Percentiles rank a stretch among this genome's conserved stretches.
These are phyloP conservation scores for Tolypocladium capitatum DNA, from an alignment of 2,329 filamentous ascomycete species.

Conservation along the genomic window DNA sequence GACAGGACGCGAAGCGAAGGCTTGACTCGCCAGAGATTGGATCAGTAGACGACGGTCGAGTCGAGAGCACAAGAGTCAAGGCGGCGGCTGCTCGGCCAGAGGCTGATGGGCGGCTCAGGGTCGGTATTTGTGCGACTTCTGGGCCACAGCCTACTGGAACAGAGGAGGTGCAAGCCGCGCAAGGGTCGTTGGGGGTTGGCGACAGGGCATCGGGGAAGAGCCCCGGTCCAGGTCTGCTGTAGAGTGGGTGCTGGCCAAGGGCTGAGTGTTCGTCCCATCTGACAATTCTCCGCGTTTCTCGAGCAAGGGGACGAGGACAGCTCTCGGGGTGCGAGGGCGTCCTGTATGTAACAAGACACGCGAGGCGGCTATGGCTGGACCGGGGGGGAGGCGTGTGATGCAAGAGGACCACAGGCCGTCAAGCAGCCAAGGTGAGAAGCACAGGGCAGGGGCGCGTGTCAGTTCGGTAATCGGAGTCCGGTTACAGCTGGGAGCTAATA, in stretches of 20 bases:
- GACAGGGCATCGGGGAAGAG: conserved; percentile 21
- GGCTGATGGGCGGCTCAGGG: conserved; percentile 26
- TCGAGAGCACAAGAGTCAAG: conserved; percentile 11
- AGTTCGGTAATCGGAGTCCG: conserved; percentile 6
- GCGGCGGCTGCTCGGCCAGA: conserved; percentile 15
- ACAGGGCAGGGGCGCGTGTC: conserved; percentile 4
- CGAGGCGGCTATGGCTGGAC: conserved; percentile 9
- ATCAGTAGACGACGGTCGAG: conserved; percentile 11
- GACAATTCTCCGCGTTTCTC: conserved; percentile 25
- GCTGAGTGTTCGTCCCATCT: conserved; percentile 16
- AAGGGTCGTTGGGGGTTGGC: conserved; percentile 27
- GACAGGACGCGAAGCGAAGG: conserved; percentile 1
- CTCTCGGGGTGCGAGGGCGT: conserved; percentile 9
- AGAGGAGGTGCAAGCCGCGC: conserved; percentile 28
- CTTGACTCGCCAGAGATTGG: conserved; percentile 7
- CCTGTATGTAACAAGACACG: conserved; percentile 13
- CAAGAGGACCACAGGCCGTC: conserved; percentile 4
- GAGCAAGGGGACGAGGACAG: conserved; percentile 9
- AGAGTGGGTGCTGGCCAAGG: conserved; percentile 26
- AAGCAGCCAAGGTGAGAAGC: neutral
- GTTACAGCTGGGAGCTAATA: neutral
- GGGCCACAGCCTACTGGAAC: conserved; percentile 20
- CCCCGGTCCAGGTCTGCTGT: conserved; percentile 21
- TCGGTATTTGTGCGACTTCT: conserved; percentile 39
- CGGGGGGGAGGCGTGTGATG: conserved; percentile 4